Evolutionary conservation across 164 flowering plant genomes (phyloP).

Genomic region (Aristolochia californica): DNA sequence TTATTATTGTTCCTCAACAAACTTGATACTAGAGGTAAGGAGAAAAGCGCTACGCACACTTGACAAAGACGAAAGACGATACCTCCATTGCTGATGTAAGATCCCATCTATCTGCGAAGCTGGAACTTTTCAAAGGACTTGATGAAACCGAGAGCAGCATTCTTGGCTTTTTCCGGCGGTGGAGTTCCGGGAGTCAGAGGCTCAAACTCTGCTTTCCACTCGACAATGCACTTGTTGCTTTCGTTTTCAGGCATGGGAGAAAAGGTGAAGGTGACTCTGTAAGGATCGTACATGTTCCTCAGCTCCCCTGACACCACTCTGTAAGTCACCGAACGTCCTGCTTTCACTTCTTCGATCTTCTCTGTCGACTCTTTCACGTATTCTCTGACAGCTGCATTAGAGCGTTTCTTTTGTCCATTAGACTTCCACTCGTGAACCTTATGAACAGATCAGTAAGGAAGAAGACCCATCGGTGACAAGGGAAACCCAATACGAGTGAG

Average conservation of each 20-base stretch:
- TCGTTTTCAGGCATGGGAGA: conserved; percentile 12
- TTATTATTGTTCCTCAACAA: no score
- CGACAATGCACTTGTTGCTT: conserved; percentile 25
- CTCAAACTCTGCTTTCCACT: conserved; percentile 39
- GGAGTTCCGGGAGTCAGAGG: conserved; percentile 28
- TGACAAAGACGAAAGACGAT: no score
- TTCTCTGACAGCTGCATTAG: conserved; percentile 21
- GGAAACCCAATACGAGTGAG: no score
- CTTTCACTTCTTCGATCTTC: conserved; percentile 46
- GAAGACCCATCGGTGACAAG: no score
- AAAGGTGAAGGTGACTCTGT: conserved; percentile 46
- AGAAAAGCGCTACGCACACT: no score
- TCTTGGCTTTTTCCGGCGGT: conserved; percentile 37
- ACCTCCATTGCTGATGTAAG: no score
- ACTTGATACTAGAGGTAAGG: no score
- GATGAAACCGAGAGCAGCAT: conserved; percentile 31
- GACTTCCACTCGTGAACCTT: no score
- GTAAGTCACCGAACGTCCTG: conserved; percentile 33
- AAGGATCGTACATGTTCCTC: conserved; percentile 32
- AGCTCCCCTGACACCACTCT: conserved; percentile 33
- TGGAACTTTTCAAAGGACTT: conserved; percentile 20
- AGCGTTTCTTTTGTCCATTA: no score
- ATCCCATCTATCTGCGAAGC: neutral
- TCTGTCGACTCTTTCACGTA: conserved; percentile 42
- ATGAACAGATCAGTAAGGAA: no score